Evolutionary conservation across 2,329 filamentous ascomycete genomes (phyloP), one percentile per base, ranked within the genome.

Genomic region (Beauveria medogensis): DNA sequence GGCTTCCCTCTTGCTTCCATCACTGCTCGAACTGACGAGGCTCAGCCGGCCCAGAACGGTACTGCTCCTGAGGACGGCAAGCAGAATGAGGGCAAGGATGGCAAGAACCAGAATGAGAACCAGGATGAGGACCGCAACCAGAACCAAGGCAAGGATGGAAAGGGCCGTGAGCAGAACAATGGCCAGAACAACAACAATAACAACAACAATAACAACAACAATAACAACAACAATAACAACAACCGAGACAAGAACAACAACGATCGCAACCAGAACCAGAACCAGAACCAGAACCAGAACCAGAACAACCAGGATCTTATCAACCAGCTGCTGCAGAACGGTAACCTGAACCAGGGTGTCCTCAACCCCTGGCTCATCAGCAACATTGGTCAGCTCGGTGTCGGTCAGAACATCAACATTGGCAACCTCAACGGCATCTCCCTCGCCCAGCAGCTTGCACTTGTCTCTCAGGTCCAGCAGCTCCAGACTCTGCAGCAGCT

Each of bases 331-430:
- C 47, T 63, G 51, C 51, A 60, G 40, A 62, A 60, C 43, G 59
- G 63, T 58, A 62, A 60, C 41, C 57, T 64, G 52, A 55, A 62
- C 62, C 59, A 66, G 48, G 55, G 44, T 4, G 22, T 56, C 24
- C 63, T 71, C 24, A 55, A 63, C 41, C 47, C 64, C 56, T 62
- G 59, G 60, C 67, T 69, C 48, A 40, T 63, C 43, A 63, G 64
- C 44, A 66, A 72, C 24, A 65, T 73, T 59, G 65, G 64, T 61
- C 63, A 65, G 62, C 67, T 74, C 61, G 69, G 69, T 51, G 63
- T 73, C 43, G 64, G 66, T 34, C 59, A 64, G 22, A 60, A 69
- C 58, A 58, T 72, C 60, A 65, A 68, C 64, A 58, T 69, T 58
- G 66, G 68, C 65, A 53, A 62, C 62, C 57, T 73, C 54, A 62